A percentile compares a stretch with the other conserved stretches of the same genome.
These are phyloP conservation scores for Theileria parva DNA, from an alignment of 169 alveolate genomes.

Conservation along the genomic window DNA sequence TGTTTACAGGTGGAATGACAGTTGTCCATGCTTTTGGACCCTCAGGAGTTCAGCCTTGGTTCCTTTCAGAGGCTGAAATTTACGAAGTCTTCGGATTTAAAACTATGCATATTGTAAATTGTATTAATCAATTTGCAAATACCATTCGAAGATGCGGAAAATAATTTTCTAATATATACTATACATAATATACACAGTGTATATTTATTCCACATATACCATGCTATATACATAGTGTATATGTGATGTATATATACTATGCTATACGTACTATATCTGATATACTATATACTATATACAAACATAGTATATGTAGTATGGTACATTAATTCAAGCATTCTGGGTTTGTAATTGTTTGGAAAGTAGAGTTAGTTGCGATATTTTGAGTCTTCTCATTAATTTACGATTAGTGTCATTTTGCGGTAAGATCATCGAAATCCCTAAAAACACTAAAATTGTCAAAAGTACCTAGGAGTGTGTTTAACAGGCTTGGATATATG, in stretches of 20 bases:
- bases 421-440: conserved; percentile 64
- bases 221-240: neutral
- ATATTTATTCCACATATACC: too few species aligned
- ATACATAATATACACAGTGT: too few species aligned
- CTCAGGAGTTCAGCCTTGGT: conserved; percentile 65
- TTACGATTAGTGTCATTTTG: conserved; percentile 59
- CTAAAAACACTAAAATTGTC: conserved; percentile 9
- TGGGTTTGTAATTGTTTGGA: neutral
- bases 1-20: conserved; percentile 11
- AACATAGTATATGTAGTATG: neutral
- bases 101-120: neutral
- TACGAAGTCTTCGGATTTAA: conserved; percentile 48
- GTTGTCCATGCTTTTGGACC: conserved; percentile 58
- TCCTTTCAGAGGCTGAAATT: conserved; percentile 52
- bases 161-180: neutral
- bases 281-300: neutral
- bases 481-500: conserved; percentile 66
- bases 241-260: too few species aligned
- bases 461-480: conserved; percentile 63
- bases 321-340: neutral
- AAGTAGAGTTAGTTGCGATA: conserved; percentile 51
- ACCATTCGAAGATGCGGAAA: conserved; percentile 56
- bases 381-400: conserved; percentile 59
- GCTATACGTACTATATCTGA: neutral
- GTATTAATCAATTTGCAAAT: conserved; percentile 23